phyloP scores from a whole-genome alignment of 495 filamentous ascomycete genomes.

The Beverwykella pulmonaria region DNA sequence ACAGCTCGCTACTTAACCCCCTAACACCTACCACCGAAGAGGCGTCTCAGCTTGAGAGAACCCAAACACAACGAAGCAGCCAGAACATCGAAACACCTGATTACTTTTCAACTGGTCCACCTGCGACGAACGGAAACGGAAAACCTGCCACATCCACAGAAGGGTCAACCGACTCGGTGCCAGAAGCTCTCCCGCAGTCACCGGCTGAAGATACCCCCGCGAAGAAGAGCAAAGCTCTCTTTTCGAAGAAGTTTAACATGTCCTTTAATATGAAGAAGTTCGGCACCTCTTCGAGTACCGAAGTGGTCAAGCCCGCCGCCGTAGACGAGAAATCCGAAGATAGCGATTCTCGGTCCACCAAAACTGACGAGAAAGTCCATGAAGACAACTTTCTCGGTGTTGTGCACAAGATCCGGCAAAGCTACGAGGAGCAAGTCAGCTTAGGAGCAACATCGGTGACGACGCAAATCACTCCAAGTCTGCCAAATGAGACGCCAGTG shows the following conservation, averaged over 20 bases:
- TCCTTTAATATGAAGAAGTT: conserved; percentile 80
- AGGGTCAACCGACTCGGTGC: conserved; percentile 21
- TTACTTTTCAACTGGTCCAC: conserved; percentile 62
- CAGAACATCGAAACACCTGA: conserved; percentile 55
- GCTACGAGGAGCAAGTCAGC: conserved; percentile 72
- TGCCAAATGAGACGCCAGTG: conserved; percentile 81
- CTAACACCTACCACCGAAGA: conserved; percentile 58
- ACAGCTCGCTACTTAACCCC: conserved; percentile 42
- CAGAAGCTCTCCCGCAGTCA: conserved; percentile 25
- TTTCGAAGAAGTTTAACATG: conserved; percentile 86
- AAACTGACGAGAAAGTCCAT: conserved; percentile 74
- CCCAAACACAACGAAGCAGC: conserved; percentile 50
- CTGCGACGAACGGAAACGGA: conserved; percentile 21
- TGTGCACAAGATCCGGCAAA: conserved; percentile 73
- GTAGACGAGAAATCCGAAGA: conserved; percentile 83
- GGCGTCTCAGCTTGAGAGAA: conserved; percentile 50
- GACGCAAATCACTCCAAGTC: conserved; percentile 72
- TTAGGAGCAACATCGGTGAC: conserved; percentile 49
- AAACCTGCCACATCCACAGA: conserved; percentile 22
- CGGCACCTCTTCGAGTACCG: conserved; percentile 68
- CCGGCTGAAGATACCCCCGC: conserved; percentile 60
- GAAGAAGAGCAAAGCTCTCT: conserved; percentile 72
- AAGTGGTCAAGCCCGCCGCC: conserved; percentile 68
- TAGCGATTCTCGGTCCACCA: conserved; percentile 62
- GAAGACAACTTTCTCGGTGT: conserved; percentile 82